Percentiles rank a stretch among this genome's conserved stretches.
phyloP scores from a whole-genome alignment of 179 eudicot species.

The Heliamphora pulchella region DNA sequence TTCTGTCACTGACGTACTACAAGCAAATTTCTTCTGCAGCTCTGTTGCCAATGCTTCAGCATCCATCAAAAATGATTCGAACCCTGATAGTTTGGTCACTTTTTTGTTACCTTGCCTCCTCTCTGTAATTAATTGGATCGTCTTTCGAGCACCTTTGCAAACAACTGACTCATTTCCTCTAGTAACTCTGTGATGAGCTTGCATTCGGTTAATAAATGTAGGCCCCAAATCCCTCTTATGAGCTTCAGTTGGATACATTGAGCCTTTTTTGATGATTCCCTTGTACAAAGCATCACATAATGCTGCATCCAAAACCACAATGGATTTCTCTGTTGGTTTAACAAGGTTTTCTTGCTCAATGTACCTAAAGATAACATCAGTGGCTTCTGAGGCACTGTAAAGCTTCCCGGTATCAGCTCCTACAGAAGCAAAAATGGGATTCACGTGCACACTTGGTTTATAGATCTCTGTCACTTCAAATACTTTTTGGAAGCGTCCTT shows the following conservation, averaged over 20 bases:
- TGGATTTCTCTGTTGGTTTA: constrained; percentile 62
- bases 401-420: constrained; percentile 68
- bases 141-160: constrained; percentile 69
- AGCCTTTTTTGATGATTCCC: constrained; percentile 80
- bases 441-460: constrained; percentile 74
- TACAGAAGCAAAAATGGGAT: constrained; percentile 63
- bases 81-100: constrained; percentile 82
- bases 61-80: constrained; percentile 81
- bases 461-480: constrained; percentile 73
- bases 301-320: constrained; percentile 61
- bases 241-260: constrained; percentile 86
- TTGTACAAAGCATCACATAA: constrained; percentile 91
- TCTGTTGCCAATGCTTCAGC: constrained; percentile 83
- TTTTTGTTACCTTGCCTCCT: constrained; percentile 96
- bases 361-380: constrained; percentile 56
- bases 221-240: constrained; percentile 81
- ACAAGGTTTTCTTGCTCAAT: constrained; percentile 81
- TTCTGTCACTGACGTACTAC: constrained; percentile 88
- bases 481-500: constrained; percentile 31
- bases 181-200: constrained; percentile 74
- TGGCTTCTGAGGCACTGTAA: constrained; percentile 70
- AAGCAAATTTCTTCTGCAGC: constrained; percentile 94
- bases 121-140: constrained; percentile 82
- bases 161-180: constrained; percentile 77
- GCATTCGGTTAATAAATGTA: constrained; percentile 79